These are phyloP conservation scores for Tetrahymena malaccensis DNA, from an alignment of 73 alveolate genomes.

Conservation along the genomic window DNA sequence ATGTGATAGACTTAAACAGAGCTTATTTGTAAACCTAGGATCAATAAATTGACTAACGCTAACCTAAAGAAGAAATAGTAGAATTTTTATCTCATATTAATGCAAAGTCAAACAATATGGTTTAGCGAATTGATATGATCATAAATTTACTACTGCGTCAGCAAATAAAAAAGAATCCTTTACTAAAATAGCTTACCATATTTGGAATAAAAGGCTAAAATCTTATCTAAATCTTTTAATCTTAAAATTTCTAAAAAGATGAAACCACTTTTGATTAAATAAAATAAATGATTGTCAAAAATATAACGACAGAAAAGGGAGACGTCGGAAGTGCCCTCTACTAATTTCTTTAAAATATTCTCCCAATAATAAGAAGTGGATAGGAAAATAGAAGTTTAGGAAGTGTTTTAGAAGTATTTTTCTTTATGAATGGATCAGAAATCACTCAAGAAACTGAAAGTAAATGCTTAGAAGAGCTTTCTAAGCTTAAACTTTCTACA, in stretches of 20 bases:
- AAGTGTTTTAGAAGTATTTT: not conserved
- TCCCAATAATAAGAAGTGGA: not conserved
- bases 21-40: not conserved
- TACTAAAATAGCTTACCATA: not conserved
- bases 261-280: not conserved
- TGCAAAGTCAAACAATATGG: not conserved
- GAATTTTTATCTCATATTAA: not conserved
- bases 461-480: not conserved
- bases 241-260: not conserved
- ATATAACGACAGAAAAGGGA: not conserved
- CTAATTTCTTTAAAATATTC: not conserved
- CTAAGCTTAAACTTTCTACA: not conserved
- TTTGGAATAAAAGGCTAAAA: not conserved
- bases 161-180: not conserved
- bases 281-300: not conserved
- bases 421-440: not conserved
- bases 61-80: not conserved
- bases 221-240: not conserved
- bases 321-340: not conserved
- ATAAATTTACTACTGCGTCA: not conserved
- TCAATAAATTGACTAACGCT: not conserved
- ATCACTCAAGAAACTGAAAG: not conserved
- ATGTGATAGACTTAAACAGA: not conserved
- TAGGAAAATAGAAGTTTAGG: not conserved
- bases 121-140: not conserved